These are phyloP conservation scores for Rutidosis leptorrhynchoides DNA, from an alignment of 129 eudicot genomes.

Conservation along the genomic window DNA sequence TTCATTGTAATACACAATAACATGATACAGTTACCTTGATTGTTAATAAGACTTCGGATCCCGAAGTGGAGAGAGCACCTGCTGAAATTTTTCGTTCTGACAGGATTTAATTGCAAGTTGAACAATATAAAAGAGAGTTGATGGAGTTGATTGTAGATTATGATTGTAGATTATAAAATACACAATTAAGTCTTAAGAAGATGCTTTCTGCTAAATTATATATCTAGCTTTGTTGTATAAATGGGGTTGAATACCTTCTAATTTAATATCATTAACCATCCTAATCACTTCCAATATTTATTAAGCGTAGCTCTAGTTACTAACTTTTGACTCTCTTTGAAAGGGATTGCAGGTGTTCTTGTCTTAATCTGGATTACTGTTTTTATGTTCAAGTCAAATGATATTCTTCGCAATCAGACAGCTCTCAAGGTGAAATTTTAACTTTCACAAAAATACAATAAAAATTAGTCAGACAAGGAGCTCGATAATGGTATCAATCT, in stretches of 20 bases:
- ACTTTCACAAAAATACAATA: too few species aligned
- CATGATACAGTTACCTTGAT: too few species aligned
- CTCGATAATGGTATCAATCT: not conserved
- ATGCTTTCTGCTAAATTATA: not conserved
- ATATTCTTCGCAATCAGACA: conserved; percentile 73
- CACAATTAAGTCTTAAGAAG: not conserved
- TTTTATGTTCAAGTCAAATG: conserved; percentile 88
- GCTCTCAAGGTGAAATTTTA: conserved; percentile 63
- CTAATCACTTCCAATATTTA: not conserved
- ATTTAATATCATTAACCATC: not conserved
- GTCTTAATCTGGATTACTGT: conserved; percentile 76
- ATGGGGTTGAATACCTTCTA: not conserved
- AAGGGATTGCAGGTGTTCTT: conserved; percentile 74
- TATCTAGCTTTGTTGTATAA: not conserved
- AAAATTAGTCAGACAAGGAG: not conserved
- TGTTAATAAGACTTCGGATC: not conserved
- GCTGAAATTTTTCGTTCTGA: not conserved
- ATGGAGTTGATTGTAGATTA: not conserved
- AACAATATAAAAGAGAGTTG: not conserved
- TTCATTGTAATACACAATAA: too few species aligned
- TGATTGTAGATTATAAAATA: not conserved
- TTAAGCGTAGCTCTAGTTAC: conserved; percentile 2
- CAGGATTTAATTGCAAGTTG: not conserved
- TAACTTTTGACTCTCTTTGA: conserved; percentile 10
- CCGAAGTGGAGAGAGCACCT: not conserved